A percentile compares a stretch with the other conserved stretches of the same genome.
These are phyloP conservation scores for Beauveria brongniartii DNA, from an alignment of 2,329 filamentous ascomycete species.

Conservation along the genomic window DNA sequence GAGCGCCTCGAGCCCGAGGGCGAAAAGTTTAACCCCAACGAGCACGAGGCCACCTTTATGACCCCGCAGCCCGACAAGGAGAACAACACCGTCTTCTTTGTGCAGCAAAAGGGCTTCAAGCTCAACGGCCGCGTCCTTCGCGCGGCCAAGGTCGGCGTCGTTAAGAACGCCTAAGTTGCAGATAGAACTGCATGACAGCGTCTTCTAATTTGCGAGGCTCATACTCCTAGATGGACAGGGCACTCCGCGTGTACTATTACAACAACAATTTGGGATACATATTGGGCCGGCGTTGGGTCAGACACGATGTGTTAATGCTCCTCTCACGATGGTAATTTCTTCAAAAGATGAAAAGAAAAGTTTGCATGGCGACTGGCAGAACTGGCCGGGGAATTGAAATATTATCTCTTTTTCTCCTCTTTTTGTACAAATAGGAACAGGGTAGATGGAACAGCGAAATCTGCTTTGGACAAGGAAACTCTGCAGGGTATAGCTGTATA, in stretches of 20 bases:
- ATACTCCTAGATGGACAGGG: constrained; percentile 3
- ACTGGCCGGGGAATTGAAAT: background rate
- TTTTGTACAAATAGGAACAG: background rate
- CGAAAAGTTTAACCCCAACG: constrained; percentile 91
- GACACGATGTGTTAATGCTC: constrained; percentile 35
- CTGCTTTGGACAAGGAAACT: background rate
- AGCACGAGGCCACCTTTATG: constrained; percentile 96
- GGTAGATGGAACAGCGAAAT: constrained; percentile 4
- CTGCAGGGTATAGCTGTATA: constrained; percentile 3
- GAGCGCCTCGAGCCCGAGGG: constrained; percentile 77
- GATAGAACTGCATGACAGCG: constrained; percentile 1
- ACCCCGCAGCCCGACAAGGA: constrained; percentile 80
- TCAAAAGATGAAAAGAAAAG: background rate
- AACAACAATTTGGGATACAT: constrained; percentile 16
- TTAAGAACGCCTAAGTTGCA: constrained; percentile 60
- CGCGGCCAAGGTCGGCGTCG: constrained; percentile 92
- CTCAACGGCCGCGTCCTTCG: constrained; percentile 85
- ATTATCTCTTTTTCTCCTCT: background rate
- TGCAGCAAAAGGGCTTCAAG: constrained; percentile 92
- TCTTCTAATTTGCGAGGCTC: background rate
- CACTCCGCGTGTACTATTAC: constrained; percentile 26
- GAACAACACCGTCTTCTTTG: constrained; percentile 81
- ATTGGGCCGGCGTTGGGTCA: constrained; percentile 27
- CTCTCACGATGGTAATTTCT: constrained; percentile 32
- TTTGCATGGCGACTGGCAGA: constrained; percentile 5